Percentiles rank a stretch among this genome's conserved stretches.
phyloP scores from a whole-genome alignment of 805 yeast species.

The Ogataea thermomethanolica region DNA sequence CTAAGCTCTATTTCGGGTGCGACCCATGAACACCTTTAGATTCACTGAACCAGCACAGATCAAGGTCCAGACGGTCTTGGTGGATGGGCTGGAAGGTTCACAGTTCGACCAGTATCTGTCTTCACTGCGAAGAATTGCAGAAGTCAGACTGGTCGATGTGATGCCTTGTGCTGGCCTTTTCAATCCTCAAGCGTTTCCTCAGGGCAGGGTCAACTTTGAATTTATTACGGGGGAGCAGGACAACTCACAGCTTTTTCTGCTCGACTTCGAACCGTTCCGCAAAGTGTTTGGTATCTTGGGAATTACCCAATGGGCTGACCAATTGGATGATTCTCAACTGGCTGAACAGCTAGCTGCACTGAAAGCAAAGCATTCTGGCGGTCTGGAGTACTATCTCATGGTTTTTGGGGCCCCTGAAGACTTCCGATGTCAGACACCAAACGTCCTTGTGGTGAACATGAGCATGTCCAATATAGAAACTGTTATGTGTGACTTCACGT shows the following conservation, averaged over 20 bases:
- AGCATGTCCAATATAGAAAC: slow-evolving; percentile 46
- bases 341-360: slow-evolving; percentile 37
- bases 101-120: slow-evolving; percentile 43
- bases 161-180: slow-evolving; percentile 63
- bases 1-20: background rate
- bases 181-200: slow-evolving; percentile 83
- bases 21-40: slow-evolving; percentile 39
- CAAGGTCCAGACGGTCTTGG: slow-evolving; percentile 64
- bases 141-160: slow-evolving; percentile 72
- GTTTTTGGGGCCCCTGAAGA: slow-evolving; percentile 48
- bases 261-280: slow-evolving; percentile 87
- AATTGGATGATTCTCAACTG: slow-evolving; percentile 25
- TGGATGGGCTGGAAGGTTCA: slow-evolving; percentile 43
- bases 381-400: slow-evolving; percentile 52
- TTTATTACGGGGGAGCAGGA: slow-evolving; percentile 50
- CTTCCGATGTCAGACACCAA: slow-evolving; percentile 3
- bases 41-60: slow-evolving; percentile 66
- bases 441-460: slow-evolving; percentile 18
- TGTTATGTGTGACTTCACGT: slow-evolving; percentile 67
- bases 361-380: slow-evolving; percentile 43
- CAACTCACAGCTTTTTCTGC: slow-evolving; percentile 51
- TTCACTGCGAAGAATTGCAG: slow-evolving; percentile 46
- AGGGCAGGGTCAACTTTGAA: slow-evolving; percentile 66
- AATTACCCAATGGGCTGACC: slow-evolving; percentile 33
- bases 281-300: slow-evolving; percentile 65